Evolutionary conservation across 2,329 filamentous ascomycete species (phyloP).

Genomic region (Onygenales sp.): DNA sequence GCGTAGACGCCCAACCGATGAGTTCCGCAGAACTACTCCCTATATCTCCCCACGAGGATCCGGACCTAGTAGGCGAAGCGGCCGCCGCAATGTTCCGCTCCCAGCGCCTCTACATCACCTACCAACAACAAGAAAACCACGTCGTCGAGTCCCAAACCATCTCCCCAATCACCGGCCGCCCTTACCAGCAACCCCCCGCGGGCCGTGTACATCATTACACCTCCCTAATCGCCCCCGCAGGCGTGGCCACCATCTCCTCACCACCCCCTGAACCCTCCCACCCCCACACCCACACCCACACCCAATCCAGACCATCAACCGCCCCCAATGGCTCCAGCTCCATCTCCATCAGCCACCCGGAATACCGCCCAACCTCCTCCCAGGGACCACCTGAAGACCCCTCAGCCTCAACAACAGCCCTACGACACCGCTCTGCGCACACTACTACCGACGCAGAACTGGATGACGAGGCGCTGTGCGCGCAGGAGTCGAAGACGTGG

Average conservation of each 20-base stretch:
- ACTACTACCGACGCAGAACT: conserved; percentile 1
- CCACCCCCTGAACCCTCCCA: background rate
- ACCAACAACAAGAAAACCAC: conserved; percentile 41
- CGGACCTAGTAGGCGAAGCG: conserved; percentile 56
- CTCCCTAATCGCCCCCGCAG: conserved; percentile 8
- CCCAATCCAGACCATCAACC: background rate
- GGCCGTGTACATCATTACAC: conserved; percentile 28
- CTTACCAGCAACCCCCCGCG: conserved; percentile 12
- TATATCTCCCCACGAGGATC: conserved; percentile 53
- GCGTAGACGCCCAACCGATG: conserved; percentile 4
- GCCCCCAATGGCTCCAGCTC: background rate
- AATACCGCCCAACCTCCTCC: background rate
- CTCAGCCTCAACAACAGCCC: background rate
- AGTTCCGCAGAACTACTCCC: conserved; percentile 11
- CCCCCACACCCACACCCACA: background rate
- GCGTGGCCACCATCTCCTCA: background rate
- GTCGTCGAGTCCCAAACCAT: background rate
- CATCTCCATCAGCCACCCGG: background rate
- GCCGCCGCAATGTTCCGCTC: conserved; percentile 49
- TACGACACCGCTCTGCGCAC: background rate
- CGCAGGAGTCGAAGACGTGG: conserved; percentile 28
- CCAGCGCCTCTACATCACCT: conserved; percentile 41
- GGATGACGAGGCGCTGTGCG: conserved; percentile 17
- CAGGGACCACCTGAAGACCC: background rate
- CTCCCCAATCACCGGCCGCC: background rate